Evolutionary conservation across 345 rosid genomes (phyloP), one percentile per base, ranked within the genome.

Genomic region (Alliaria petiolata): DNA sequence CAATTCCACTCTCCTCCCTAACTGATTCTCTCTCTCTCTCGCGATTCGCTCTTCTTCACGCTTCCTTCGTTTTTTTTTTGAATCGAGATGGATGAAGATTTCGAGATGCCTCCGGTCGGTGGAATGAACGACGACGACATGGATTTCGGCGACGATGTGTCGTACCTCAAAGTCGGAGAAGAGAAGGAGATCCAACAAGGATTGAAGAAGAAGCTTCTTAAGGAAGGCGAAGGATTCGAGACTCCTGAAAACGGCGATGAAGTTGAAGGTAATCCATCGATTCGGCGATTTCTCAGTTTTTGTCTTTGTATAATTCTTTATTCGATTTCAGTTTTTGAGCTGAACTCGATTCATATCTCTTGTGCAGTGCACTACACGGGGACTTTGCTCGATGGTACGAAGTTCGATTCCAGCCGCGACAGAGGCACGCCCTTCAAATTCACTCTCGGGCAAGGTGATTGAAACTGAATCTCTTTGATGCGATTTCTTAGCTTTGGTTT

Each of bases 401-500:
- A 86, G 79, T 95, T 95, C 47, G 99, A 95, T 83, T 95, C 98
- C 0, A 95, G 98, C 45, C 84, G 95, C 22, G 97, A 87, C 28
- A 83, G 92, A 16, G 95, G 89, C 8, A 80, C 89, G 30, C 93
- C 99, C 8, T 95, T 95, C 82, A 88, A 85, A 74, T 95, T 95
- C 89, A 84, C 87, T 25, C 97, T 95, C 38, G 98, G 99, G 10
- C 98, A 88, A 88, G 99, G 98, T 89, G 15, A 38, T 59, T 34
- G 42, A 22, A 4, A 1, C n/a, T 15, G 22, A 20, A 30, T 33
- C 63, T 56, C 3, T 57, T n/a, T 13, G 55, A 15, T 15, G 12
- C 25, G 4, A 45, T 50, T 44, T 42, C 20, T 68, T 20, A 52
- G 64, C 55, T 28, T 8, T 3, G 7, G 2, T 20, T 11, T 3